Evolutionary conservation across 768 basidiomycete genomes (phyloP).

Genomic region (Phallus indusiatus): DNA sequence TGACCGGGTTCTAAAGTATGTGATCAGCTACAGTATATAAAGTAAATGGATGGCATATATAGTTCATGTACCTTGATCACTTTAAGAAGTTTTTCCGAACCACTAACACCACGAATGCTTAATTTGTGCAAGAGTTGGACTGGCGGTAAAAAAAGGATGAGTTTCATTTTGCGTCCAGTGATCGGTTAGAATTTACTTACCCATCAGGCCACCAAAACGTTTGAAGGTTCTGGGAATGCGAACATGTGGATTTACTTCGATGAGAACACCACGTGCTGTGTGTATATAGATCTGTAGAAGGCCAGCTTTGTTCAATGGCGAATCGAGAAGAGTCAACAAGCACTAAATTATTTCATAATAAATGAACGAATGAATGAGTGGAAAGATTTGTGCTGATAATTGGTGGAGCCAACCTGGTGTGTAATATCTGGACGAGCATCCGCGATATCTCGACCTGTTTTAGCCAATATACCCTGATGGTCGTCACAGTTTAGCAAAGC

Average conservation of each 20-base stretch:
- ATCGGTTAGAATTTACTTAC: constrained; percentile 32
- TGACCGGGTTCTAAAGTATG: constrained; percentile 70
- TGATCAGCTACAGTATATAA: background rate
- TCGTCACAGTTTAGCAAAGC: constrained; percentile 97
- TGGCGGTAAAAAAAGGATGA: constrained; percentile 21
- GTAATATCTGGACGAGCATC: constrained; percentile 99
- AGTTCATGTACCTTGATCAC: constrained; percentile 72
- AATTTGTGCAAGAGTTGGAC: constrained; percentile 96
- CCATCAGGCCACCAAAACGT: constrained; percentile 97
- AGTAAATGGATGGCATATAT: constrained; percentile 3
- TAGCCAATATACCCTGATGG: constrained; percentile 96
- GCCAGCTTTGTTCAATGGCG: constrained; percentile 96
- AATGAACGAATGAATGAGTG: background rate
- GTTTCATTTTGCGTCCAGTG: background rate
- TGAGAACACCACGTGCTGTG: constrained; percentile 90
- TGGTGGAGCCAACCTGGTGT: constrained; percentile 64
- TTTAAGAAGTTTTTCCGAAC: constrained; percentile 92
- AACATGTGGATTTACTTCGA: constrained; percentile 97
- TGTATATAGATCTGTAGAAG: constrained; percentile 96
- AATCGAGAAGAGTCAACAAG: constrained; percentile 90
- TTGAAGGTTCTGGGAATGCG: constrained; percentile 98
- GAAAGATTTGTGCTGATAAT: background rate
- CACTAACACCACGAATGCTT: constrained; percentile 91
- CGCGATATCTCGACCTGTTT: constrained; percentile 95
- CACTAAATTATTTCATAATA: constrained; percentile 44